phyloP scores from a whole-genome alignment of 805 yeast genomes.

The Scheffersomyces amazonensis region DNA sequence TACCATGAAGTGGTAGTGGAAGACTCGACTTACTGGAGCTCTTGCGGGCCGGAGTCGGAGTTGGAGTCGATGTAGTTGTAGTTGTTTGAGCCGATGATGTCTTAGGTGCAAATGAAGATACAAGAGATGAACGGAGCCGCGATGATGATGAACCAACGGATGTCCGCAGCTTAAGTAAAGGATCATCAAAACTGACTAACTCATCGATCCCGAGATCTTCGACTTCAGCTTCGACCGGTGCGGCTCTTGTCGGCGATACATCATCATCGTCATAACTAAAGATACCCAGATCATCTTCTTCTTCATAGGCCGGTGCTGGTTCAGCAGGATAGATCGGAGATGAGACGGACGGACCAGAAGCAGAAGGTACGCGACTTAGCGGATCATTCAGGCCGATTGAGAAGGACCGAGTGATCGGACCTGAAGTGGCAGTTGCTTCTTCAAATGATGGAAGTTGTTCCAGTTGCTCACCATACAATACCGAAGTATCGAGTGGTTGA shows the following conservation, averaged over 20 bases:
- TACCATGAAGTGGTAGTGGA: no score
- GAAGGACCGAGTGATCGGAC: constrained; percentile 34
- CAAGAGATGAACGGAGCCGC: constrained; percentile 24
- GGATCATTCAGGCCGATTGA: constrained; percentile 36
- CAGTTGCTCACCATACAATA: constrained; percentile 2
- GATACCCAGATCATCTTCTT: no score
- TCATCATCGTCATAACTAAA: not conserved
- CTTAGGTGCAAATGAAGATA: constrained; percentile 32
- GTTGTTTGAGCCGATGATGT: not conserved
- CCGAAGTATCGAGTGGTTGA: constrained; percentile 20
- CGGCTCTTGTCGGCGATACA: not conserved
- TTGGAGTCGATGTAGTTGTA: not conserved
- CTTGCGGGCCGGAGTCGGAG: not conserved
- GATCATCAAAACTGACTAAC: constrained; percentile 14
- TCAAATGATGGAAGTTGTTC: constrained; percentile 59
- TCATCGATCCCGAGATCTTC: constrained; percentile 24
- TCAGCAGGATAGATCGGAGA: constrained; percentile 14
- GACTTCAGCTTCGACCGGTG: not conserved
- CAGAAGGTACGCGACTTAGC: constrained; percentile 32
- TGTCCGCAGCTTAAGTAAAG: not conserved
- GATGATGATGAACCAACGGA: constrained; percentile 13
- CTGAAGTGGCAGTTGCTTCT: constrained; percentile 54
- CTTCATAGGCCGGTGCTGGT: constrained; percentile 34
- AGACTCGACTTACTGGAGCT: no score
- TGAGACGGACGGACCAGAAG: constrained; percentile 4